phyloP scores from a whole-genome alignment of 1,284 basidiomycete genomes.

The Erythrobasidium hasegawianum region DNA sequence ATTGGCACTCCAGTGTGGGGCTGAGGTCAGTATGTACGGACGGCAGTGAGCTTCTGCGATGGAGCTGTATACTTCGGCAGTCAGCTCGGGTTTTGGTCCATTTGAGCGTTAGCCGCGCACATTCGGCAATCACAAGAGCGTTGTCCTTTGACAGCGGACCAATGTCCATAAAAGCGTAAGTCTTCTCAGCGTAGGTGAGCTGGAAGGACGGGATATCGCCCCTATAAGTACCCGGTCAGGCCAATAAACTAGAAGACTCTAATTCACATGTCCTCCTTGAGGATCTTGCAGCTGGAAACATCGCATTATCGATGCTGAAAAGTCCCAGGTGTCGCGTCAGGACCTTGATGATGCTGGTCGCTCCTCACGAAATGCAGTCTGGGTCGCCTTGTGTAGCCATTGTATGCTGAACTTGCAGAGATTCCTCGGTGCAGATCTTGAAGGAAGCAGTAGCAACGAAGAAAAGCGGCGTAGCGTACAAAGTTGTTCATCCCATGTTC shows the following conservation, averaged over 20 bases:
- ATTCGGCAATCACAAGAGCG: conserved; percentile 52
- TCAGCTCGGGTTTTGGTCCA: too few species aligned
- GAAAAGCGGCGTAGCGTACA: not conserved
- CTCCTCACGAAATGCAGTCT: conserved; percentile 26
- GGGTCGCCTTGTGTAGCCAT: conserved; percentile 16
- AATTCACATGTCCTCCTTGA: conserved; percentile 45
- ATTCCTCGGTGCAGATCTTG: not conserved
- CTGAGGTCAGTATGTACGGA: conserved; percentile 1
- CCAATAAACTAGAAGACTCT: not conserved
- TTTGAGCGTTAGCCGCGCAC: too few species aligned
- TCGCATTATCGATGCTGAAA: not conserved
- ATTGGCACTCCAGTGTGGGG: not conserved
- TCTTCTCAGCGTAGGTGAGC: conserved; percentile 50
- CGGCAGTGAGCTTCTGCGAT: conserved; percentile 26
- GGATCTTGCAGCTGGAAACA: conserved; percentile 50
- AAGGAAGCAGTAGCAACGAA: too few species aligned
- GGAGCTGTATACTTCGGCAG: too few species aligned
- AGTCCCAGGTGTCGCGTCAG: not conserved
- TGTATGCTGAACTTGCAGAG: not conserved
- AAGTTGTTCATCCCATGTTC: conserved; percentile 1
- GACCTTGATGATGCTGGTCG: too few species aligned
- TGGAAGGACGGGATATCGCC: conserved; percentile 50
- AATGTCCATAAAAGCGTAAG: conserved; percentile 49
- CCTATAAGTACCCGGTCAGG: conserved; percentile 24
- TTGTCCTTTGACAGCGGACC: conserved; percentile 51